phyloP scores from a whole-genome alignment of 805 yeast genomes.

The Hanseniaspora clermontiae region DNA sequence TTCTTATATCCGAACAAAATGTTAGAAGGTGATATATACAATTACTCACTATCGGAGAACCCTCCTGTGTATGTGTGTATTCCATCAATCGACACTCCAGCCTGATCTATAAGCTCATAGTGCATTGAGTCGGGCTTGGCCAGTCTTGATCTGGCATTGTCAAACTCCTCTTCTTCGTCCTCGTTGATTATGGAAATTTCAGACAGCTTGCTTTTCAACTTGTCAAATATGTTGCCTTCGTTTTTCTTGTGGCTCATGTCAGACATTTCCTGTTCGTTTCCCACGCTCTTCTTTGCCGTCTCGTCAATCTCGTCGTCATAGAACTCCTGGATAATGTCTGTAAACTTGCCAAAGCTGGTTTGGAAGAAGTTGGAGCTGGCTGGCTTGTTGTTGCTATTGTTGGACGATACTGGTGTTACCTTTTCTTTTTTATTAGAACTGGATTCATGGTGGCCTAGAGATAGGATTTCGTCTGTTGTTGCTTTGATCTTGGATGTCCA shows the following conservation, averaged over 20 bases:
- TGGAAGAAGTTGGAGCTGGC: constrained; percentile 3
- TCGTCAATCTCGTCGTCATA: constrained; percentile 32
- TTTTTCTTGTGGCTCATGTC: not conserved
- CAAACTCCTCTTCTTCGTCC: constrained; percentile 13
- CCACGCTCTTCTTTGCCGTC: not conserved
- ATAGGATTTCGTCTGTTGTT: constrained; percentile 11
- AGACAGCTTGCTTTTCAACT: constrained; percentile 6
- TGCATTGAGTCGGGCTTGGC: not conserved
- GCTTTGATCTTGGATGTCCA: constrained; percentile 13
- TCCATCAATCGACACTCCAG: constrained; percentile 6
- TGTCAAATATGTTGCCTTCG: constrained; percentile 6
- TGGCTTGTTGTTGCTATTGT: not conserved
- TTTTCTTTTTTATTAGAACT: not conserved
- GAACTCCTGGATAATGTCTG: constrained; percentile 23
- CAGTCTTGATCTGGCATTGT: not conserved
- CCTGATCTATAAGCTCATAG: constrained; percentile 8
- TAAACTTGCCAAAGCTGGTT: constrained; percentile 9
- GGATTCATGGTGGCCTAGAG: constrained; percentile 1
- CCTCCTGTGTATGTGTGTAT: not conserved
- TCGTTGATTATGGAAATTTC: constrained; percentile 11
- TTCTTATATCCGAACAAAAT: not conserved
- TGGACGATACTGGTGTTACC: not conserved
- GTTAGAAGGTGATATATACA: not conserved
- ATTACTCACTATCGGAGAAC: not conserved
- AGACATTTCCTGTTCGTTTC: not conserved